phyloP scores from a whole-genome alignment of 2,329 filamentous ascomycete species.

The Diaporthe sp. region DNA sequence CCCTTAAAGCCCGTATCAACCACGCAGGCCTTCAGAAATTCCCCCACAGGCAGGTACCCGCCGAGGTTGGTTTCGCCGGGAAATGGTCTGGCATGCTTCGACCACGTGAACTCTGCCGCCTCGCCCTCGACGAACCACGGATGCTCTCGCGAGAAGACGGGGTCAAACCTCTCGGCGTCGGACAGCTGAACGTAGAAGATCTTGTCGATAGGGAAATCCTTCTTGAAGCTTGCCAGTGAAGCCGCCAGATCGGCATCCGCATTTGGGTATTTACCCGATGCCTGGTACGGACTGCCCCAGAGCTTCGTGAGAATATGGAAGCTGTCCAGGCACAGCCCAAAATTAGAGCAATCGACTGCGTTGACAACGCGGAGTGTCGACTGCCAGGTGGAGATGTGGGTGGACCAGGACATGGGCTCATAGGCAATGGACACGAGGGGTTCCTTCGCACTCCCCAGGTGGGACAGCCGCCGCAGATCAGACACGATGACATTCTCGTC shows the following conservation, averaged over 20 bases:
- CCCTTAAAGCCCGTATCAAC: background rate
- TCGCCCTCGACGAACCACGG: constrained; percentile 1
- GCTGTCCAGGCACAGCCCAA: background rate
- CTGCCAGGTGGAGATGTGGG: background rate
- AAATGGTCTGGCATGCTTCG: background rate
- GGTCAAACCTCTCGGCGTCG: background rate
- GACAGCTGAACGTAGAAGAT: background rate
- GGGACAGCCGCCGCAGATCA: background rate
- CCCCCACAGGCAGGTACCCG: background rate
- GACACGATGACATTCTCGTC: background rate
- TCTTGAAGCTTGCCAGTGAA: background rate
- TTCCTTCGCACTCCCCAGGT: background rate
- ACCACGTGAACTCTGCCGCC: background rate
- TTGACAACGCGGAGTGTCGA: background rate
- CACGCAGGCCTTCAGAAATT: background rate
- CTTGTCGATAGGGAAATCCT: background rate
- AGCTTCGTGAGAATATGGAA: background rate
- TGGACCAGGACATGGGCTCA: background rate
- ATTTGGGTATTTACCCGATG: background rate
- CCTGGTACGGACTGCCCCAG: background rate
- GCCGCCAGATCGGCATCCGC: background rate
- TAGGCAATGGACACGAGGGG: background rate
- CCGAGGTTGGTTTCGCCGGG: background rate
- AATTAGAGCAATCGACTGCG: background rate
- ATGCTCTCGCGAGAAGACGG: background rate